These are phyloP conservation scores for Tolypocladium cylindrosporum DNA, from an alignment of 2,329 filamentous ascomycete genomes.

Conservation along the genomic window DNA sequence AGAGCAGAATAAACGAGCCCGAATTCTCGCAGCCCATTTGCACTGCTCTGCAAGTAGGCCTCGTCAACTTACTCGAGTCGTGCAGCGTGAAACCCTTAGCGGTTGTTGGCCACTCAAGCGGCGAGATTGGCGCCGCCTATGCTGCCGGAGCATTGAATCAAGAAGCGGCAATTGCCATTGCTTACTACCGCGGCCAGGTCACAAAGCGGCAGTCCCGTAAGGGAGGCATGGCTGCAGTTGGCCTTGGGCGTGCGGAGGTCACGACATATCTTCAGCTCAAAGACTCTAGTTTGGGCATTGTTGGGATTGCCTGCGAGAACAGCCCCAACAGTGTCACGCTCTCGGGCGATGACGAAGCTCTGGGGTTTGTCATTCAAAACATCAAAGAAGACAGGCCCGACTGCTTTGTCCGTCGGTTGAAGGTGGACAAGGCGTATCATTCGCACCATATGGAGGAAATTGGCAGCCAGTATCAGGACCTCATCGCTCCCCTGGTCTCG, in stretches of 20 bases:
- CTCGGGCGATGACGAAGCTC: background rate
- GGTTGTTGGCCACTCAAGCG: conserved; percentile 3
- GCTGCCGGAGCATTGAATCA: conserved; percentile 8
- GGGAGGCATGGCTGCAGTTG: conserved; percentile 13
- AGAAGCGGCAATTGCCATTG: conserved; percentile 15
- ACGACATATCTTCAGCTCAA: conserved; percentile 9
- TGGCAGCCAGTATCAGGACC: background rate
- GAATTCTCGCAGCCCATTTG: too few relatives aligned
- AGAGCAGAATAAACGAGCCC: too few relatives aligned
- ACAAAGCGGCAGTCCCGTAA: background rate
- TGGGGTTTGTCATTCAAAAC: background rate
- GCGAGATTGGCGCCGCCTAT: conserved; percentile 29
- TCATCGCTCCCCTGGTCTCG: background rate
- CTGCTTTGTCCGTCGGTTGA: too few relatives aligned
- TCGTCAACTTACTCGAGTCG: too few relatives aligned
- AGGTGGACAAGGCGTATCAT: too few relatives aligned
- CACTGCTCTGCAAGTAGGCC: too few relatives aligned
- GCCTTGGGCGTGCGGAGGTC: conserved; percentile 16
- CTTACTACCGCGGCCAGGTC: conserved; percentile 14
- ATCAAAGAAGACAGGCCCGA: background rate
- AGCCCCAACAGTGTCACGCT: background rate
- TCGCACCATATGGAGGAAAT: too few relatives aligned
- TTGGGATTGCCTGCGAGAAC: conserved; percentile 2
- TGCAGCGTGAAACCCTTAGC: too few relatives aligned
- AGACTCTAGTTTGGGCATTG: background rate